phyloP scores from a whole-genome alignment of 208 protist genomes.

The Borovskyia barvae region DNA sequence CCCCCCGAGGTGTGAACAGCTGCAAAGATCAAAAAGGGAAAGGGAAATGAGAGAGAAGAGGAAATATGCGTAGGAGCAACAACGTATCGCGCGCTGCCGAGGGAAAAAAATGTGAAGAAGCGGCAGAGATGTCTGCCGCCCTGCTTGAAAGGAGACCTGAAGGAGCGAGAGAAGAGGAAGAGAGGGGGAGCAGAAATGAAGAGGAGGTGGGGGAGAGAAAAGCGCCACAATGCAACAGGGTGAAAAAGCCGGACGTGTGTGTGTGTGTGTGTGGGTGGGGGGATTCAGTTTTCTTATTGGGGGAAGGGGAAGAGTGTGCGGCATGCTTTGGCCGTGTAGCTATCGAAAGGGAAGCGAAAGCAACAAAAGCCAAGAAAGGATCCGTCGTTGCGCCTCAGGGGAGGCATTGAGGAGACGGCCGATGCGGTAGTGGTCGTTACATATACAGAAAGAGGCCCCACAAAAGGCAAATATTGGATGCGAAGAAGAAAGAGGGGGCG shows the following conservation, averaged over 20 bases:
- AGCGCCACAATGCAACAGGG: neutral
- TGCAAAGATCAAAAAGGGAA: neutral
- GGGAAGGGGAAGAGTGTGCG: too few relatives aligned
- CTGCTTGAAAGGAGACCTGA: neutral
- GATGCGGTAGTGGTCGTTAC: neutral
- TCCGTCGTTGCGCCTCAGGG: too few relatives aligned
- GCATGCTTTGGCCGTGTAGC: too few relatives aligned
- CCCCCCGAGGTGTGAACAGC: too few relatives aligned
- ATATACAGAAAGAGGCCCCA: neutral
- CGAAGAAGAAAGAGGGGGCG: neutral
- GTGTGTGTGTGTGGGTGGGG: neutral
- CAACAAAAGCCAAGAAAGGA: too few relatives aligned
- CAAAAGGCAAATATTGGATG: neutral
- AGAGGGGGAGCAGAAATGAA: constrained; percentile 1
- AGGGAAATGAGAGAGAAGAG: neutral
- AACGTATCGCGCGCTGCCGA: too few relatives aligned
- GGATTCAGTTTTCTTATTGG: too few relatives aligned
- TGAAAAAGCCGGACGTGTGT: neutral
- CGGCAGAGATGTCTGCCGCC: too few relatives aligned
- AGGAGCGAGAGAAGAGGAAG: neutral
- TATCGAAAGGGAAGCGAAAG: too few relatives aligned
- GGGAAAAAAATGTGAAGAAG: too few relatives aligned
- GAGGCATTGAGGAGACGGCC: too few relatives aligned
- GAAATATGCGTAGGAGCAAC: too few relatives aligned
- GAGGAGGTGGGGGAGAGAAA: neutral